Percentiles rank a stretch among this genome's conserved stretches.
Evolutionary conservation across 345 rosid species (phyloP).

Genomic region (Litchi chinensis): DNA sequence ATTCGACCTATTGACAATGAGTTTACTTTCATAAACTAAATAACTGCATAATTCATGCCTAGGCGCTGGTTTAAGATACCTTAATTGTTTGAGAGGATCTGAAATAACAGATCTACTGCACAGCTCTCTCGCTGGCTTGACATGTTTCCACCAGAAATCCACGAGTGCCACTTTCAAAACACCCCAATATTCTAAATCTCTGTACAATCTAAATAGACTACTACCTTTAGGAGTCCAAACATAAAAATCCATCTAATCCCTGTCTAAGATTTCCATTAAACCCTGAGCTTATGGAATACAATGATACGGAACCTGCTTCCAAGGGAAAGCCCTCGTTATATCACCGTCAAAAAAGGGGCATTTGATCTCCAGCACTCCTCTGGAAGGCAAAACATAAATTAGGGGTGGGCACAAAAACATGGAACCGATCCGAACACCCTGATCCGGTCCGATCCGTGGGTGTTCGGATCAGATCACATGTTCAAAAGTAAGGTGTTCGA

Average conservation of each 20-base stretch:
- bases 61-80: constrained; percentile 46
- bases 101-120: constrained; percentile 34
- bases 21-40: constrained; percentile 52
- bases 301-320: constrained; percentile 59
- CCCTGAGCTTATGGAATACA: constrained; percentile 81
- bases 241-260: constrained; percentile 83
- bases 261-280: constrained; percentile 76
- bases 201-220: constrained; percentile 56
- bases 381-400: constrained; percentile 45
- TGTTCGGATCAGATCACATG: too few relatives aligned
- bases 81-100: constrained; percentile 49
- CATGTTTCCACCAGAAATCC: constrained; percentile 86
- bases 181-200: constrained; percentile 64
- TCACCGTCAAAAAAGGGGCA: constrained; percentile 64
- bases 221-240: constrained; percentile 80
- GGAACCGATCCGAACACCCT: too few relatives aligned
- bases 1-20: constrained; percentile 40
- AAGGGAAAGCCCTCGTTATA: constrained; percentile 42
- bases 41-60: constrained; percentile 50
- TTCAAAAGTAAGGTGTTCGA: too few relatives aligned
- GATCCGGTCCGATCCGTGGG: too few relatives aligned
- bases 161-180: constrained; percentile 57
- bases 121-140: constrained; percentile 64
- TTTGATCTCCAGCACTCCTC: constrained; percentile 75
- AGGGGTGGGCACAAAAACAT: too few relatives aligned